A percentile compares a stretch with the other conserved stretches of the same genome.
These are phyloP conservation scores for Leucosporidium scottii DNA, from an alignment of 768 basidiomycete species.

Conservation along the genomic window DNA sequence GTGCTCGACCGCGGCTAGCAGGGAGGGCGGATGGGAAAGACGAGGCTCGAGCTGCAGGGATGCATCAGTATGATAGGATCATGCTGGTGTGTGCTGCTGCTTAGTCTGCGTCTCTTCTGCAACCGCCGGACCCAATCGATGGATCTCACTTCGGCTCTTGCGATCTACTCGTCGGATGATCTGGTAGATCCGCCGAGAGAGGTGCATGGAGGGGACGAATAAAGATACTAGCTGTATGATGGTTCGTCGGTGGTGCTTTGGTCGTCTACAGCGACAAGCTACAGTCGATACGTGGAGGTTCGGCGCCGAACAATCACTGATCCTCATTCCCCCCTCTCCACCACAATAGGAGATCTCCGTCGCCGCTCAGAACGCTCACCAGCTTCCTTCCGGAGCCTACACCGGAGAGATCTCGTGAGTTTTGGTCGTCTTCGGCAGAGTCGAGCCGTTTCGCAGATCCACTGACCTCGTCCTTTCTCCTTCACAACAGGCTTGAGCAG, in stretches of 20 bases:
- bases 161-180: too few species aligned
- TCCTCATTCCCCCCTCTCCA: neutral
- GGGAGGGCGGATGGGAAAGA: neutral
- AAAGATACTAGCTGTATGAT: too few species aligned
- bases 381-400: conserved; percentile 76
- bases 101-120: too few species aligned
- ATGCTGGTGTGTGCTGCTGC: too few species aligned
- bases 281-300: neutral
- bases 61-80: too few species aligned
- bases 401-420: conserved; percentile 90
- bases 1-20: neutral
- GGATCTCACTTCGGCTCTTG: too few species aligned
- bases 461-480: neutral
- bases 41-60: neutral
- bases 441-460: neutral
- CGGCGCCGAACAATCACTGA: neutral
- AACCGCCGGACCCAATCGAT: too few species aligned
- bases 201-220: neutral
- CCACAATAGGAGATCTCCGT: conserved; percentile 55
- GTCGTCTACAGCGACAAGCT: too few species aligned
- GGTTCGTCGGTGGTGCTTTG: too few species aligned
- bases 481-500: conserved; percentile 60
- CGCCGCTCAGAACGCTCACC: conserved; percentile 86
- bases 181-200: too few species aligned
- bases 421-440: neutral